A percentile compares a stretch with the other conserved stretches of the same genome.
phyloP scores from a whole-genome alignment of 345 rosid genomes.

The Aquilaria malaccensis region DNA sequence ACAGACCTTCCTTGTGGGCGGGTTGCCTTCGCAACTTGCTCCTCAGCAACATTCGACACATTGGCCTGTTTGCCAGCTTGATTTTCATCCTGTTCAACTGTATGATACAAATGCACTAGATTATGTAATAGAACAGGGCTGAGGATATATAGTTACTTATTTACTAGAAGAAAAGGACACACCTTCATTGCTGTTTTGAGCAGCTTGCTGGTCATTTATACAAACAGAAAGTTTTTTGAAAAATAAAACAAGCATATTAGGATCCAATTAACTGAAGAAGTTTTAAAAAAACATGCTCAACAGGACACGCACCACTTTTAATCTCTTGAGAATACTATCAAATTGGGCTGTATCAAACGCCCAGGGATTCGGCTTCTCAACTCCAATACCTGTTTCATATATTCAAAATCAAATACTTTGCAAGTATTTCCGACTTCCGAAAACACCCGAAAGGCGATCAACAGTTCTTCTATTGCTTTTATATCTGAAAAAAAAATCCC shows the following conservation, averaged over 20 bases:
- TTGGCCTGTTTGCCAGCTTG: conserved; percentile 28
- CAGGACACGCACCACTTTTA: conserved; percentile 70
- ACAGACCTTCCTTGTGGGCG: conserved; percentile 90
- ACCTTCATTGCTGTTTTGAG: conserved; percentile 51
- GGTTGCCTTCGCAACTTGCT: conserved; percentile 52
- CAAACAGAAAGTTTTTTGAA: neutral
- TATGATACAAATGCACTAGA: conserved; percentile 7
- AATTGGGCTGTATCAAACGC: conserved; percentile 95
- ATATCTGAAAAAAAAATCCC: neutral
- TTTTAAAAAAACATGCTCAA: too few relatives aligned
- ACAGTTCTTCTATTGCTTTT: neutral
- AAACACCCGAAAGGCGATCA: too few relatives aligned
- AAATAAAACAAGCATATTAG: neutral
- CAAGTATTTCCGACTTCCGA: too few relatives aligned
- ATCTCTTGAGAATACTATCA: conserved; percentile 82
- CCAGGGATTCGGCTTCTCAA: conserved; percentile 89
- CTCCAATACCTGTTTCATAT: conserved; percentile 61
- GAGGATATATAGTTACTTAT: neutral
- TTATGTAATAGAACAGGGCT: neutral
- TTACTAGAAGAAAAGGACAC: neutral
- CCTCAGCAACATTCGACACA: conserved; percentile 26
- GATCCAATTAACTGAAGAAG: neutral
- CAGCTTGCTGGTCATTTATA: conserved; percentile 57
- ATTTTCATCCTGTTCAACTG: conserved; percentile 28
- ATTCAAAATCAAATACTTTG: neutral